Percentiles rank a stretch among this genome's conserved stretches.
phyloP scores from a whole-genome alignment of 2,329 filamentous ascomycete species.

The Trichoderma pleuroti region DNA sequence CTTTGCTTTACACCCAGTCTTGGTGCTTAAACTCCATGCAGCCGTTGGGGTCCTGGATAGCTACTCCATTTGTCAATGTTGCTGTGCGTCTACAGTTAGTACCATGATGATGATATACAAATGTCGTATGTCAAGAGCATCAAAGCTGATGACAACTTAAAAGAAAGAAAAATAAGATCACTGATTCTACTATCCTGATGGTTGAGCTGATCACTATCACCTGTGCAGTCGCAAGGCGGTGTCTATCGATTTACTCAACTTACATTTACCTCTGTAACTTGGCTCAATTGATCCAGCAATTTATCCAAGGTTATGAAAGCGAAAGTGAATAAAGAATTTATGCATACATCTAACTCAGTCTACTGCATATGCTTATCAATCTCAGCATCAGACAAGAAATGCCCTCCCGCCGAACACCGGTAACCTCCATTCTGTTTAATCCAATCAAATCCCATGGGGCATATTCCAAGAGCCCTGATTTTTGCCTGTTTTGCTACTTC shows the following conservation, averaged over 20 bases:
- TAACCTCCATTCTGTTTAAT: constrained; percentile 57
- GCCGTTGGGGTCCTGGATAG: too few relatives aligned
- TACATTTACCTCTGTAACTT: not conserved
- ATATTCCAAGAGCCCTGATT: constrained; percentile 52
- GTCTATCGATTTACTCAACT: not conserved
- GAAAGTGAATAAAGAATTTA: not conserved
- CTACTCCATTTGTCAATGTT: too few relatives aligned
- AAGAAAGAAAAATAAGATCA: not conserved
- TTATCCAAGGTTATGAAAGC: not conserved
- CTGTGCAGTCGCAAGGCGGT: not conserved
- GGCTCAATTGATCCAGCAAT: not conserved
- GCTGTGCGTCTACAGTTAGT: too few relatives aligned
- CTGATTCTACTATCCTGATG: not conserved
- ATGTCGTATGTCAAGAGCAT: not conserved
- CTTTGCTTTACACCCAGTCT: too few relatives aligned
- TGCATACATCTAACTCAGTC: not conserved
- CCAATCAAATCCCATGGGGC: constrained; percentile 57
- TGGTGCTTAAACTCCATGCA: too few relatives aligned
- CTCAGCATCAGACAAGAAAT: constrained; percentile 40
- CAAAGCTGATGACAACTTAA: not conserved
- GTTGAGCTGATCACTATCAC: not conserved
- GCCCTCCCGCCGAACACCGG: constrained; percentile 58
- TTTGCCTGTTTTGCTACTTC: constrained; percentile 44
- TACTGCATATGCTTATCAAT: not conserved
- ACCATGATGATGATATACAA: too few relatives aligned